Evolutionary conservation across 2,329 filamentous ascomycete genomes (phyloP), one percentile per base, ranked within the genome.

Genomic region (Fusarium algeriense): DNA sequence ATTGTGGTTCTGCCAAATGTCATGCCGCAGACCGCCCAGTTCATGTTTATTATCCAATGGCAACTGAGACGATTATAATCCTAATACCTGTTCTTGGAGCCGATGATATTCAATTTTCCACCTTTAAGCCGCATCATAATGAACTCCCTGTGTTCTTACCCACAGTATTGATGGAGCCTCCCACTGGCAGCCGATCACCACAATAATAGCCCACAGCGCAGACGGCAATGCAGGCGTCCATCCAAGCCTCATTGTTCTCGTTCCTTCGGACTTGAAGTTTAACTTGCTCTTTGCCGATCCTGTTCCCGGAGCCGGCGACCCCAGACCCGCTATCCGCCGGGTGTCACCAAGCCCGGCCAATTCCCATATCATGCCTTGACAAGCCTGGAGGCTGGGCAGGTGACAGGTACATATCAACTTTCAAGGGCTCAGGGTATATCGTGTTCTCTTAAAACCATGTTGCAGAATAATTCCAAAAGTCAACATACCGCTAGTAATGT

Each of bases 11-110:
- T 76, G 68, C 74, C 64, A 65, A 54, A 71, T 45, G 23, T 63
- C 56, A 60, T 67, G 54, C 73, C 69, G 70, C 17, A 71, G 70
- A 76, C 73, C 69, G 65, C 74, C 74, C 63, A 68, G 37, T 41
- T 67, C 45, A 48, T 60, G 26, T 55, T 23, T 38, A 20, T 45
- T 38, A 35, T 54, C 75, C 75, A 76, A 76, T 76, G 28, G 32
- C 15, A 69, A 23, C 7, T 26, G 23, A 45, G 43, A 41, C 43
- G 50, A 74, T 76, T 74, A 75, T 68, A 65, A 65, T 61, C 38
- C 41, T 26, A 48, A 68, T 72, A 44, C 63, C 59, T 60, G 17
- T 61, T 54, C 40, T 67, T 38, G 19, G 49, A 34, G 20, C 44
- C 49, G 52, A 40, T 52, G 35, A 9, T 20, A 14, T 35, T 55